Percentiles rank a stretch among this genome's conserved stretches.
Conservation (phyloP, 805 yeast species). For the Isabelozyma gotoi region DNA sequence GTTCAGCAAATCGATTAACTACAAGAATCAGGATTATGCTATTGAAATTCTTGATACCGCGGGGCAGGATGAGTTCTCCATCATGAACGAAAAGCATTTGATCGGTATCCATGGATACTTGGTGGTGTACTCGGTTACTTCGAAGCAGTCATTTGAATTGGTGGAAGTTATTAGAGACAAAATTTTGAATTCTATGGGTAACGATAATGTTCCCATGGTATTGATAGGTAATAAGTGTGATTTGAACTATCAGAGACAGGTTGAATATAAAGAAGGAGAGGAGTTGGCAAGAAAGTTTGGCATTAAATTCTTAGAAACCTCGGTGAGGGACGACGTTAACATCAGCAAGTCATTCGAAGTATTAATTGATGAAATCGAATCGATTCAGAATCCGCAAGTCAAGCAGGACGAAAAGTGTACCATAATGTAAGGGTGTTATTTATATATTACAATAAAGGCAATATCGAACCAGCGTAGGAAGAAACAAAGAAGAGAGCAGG, state of each 20-base stretch:
- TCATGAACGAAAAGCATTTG: constrained; percentile 73
- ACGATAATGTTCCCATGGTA: constrained; percentile 48
- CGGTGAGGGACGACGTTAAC: constrained; percentile 48
- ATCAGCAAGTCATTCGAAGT: constrained; percentile 55
- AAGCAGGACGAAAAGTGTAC: constrained; percentile 51
- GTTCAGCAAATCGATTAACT: constrained; percentile 65
- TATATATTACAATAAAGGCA: background rate
- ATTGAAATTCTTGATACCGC: constrained; percentile 90
- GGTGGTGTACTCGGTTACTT: constrained; percentile 78
- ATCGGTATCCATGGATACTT: constrained; percentile 84
- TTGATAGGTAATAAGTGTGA: constrained; percentile 75
- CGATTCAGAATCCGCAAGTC: constrained; percentile 52
- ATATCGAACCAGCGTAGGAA: background rate
- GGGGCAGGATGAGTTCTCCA: constrained; percentile 87
- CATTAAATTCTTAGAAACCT: constrained; percentile 48
- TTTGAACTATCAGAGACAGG: constrained; percentile 60
- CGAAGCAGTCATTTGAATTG: constrained; percentile 74
- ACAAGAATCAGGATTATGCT: constrained; percentile 72
- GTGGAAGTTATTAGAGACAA: constrained; percentile 78
- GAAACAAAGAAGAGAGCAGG: background rate
- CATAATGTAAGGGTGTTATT: constrained; percentile 31
- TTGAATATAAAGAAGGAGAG: constrained; percentile 53
- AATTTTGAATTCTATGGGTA: constrained; percentile 65
- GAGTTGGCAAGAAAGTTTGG: constrained; percentile 43
- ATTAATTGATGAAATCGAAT: constrained; percentile 59